phyloP scores from a whole-genome alignment of 1,284 basidiomycete genomes.

The Rhodotorula mucilaginosa region DNA sequence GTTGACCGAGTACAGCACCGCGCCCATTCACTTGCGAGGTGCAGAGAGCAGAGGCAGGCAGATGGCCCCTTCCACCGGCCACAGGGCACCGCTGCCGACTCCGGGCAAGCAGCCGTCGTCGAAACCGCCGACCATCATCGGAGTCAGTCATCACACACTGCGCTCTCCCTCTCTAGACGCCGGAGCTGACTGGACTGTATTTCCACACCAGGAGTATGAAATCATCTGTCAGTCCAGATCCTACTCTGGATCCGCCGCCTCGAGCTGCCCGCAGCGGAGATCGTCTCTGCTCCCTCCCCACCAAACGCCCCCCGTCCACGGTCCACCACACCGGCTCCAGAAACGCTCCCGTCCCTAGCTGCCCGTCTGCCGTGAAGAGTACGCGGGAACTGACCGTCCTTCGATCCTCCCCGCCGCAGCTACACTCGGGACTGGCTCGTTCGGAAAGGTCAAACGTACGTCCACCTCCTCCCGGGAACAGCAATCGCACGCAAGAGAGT shows the following conservation, averaged over 20 bases:
- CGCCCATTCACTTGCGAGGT: neutral
- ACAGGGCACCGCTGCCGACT: constrained; percentile 31
- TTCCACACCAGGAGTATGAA: constrained; percentile 46
- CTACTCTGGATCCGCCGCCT: no score
- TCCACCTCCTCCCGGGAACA: constrained; percentile 6
- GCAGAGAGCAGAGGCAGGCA: neutral
- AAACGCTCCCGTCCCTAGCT: no score
- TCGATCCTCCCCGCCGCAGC: constrained; percentile 25
- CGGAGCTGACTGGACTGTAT: neutral
- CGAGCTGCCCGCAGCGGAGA: no score
- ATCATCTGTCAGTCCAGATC: constrained; percentile 45
- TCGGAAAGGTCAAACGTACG: constrained; percentile 97
- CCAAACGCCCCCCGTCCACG: neutral
- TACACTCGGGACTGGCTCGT: constrained; percentile 70
- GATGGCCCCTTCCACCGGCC: constrained; percentile 6
- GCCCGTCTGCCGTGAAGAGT: no score
- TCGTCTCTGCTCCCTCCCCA: neutral
- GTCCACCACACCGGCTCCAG: no score
- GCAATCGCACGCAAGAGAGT: neutral
- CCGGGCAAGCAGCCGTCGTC: constrained; percentile 8
- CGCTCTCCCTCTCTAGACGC: neutral
- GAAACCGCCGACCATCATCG: constrained; percentile 17
- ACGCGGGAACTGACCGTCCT: neutral
- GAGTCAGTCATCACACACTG: constrained; percentile 11
- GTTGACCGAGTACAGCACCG: neutral